phyloP scores from a whole-genome alignment of 2,329 filamentous ascomycete species.

The Penicillium rolfsii region DNA sequence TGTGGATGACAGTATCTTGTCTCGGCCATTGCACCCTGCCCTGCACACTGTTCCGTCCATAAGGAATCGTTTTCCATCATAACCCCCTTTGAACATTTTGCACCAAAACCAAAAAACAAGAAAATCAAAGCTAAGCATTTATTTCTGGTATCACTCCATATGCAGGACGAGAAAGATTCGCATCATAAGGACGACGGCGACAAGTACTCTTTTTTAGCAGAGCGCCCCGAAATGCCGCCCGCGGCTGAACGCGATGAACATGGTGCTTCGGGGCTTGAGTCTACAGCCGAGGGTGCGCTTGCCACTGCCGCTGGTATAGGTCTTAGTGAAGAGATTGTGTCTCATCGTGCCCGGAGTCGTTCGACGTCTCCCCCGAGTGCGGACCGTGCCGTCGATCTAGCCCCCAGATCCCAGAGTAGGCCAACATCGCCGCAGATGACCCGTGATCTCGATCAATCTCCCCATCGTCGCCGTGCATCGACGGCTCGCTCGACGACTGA shows the following conservation, averaged over 20 bases:
- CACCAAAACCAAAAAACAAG: conserved; percentile 27
- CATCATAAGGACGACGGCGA: conserved; percentile 45
- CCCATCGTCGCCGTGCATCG: conserved; percentile 34
- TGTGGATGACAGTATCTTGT: conserved; percentile 18
- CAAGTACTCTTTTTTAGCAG: conserved; percentile 68
- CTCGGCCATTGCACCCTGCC: conserved; percentile 4
- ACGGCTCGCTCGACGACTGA: conserved; percentile 34
- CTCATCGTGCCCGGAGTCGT: conserved; percentile 39
- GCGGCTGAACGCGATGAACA: conserved; percentile 44
- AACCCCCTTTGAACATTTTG: conserved; percentile 8
- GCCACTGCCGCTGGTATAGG: conserved; percentile 21
- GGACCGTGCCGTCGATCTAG: conserved; percentile 34
- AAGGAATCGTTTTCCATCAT: conserved; percentile 9
- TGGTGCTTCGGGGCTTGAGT: conserved; percentile 52
- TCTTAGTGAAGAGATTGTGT: conserved; percentile 26
- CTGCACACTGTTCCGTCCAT: conserved; percentile 23
- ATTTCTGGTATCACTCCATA: conserved; percentile 32
- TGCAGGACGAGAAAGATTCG: conserved; percentile 39
- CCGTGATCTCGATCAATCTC: conserved; percentile 21
- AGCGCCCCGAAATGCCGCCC: conserved; percentile 62
- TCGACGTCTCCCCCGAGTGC: conserved; percentile 39
- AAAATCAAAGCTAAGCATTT: conserved; percentile 38
- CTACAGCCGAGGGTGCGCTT: conserved; percentile 24
- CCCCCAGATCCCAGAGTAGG: conserved; percentile 39
- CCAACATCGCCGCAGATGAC: conserved; percentile 37